Conservation (phyloP, 2,329 filamentous ascomycete genomes). For the Fusarium sp. region DNA sequence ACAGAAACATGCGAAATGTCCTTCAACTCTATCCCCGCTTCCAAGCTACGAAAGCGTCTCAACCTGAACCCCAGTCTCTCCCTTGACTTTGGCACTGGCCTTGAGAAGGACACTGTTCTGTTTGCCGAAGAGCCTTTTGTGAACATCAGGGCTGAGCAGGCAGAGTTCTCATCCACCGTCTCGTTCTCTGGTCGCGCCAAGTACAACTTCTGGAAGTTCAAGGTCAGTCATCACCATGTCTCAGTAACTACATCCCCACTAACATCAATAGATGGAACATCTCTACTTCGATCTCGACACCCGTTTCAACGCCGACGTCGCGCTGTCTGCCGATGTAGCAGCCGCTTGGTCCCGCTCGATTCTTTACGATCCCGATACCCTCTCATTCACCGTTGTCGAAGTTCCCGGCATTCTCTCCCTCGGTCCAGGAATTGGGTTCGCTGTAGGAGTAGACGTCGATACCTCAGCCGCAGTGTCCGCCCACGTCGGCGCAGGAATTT, state of each 20-base stretch:
- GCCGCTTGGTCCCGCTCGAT: slow-evolving; percentile 20
- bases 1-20: slow-evolving; percentile 22
- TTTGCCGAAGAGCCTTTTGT: slow-evolving; percentile 22
- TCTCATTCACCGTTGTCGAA: slow-evolving; percentile 4
- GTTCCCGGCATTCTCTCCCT: slow-evolving; percentile 13
- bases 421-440: slow-evolving; percentile 7
- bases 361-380: slow-evolving; percentile 9
- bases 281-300: slow-evolving; percentile 20
- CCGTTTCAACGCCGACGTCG: slow-evolving; percentile 9
- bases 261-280: slow-evolving; percentile 9
- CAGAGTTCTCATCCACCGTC: slow-evolving; percentile 19
- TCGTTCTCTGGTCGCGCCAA: slow-evolving; percentile 12
- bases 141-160: slow-evolving; percentile 14
- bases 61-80: slow-evolving; percentile 9
- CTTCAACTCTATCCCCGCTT: slow-evolving; percentile 11
- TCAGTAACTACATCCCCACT: accelerated
- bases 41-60: slow-evolving; percentile 6
- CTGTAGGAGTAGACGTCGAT: slow-evolving; percentile 4
- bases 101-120: slow-evolving; percentile 5
- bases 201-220: slow-evolving; percentile 24
- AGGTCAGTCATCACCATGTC: not conserved
- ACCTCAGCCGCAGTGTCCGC: slow-evolving; percentile 14
- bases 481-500: slow-evolving; percentile 8
- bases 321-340: slow-evolving; percentile 2
- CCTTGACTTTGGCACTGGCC: not conserved